phyloP scores from a whole-genome alignment of 179 eudicot genomes.

The Amaranthus tricolor region DNA sequence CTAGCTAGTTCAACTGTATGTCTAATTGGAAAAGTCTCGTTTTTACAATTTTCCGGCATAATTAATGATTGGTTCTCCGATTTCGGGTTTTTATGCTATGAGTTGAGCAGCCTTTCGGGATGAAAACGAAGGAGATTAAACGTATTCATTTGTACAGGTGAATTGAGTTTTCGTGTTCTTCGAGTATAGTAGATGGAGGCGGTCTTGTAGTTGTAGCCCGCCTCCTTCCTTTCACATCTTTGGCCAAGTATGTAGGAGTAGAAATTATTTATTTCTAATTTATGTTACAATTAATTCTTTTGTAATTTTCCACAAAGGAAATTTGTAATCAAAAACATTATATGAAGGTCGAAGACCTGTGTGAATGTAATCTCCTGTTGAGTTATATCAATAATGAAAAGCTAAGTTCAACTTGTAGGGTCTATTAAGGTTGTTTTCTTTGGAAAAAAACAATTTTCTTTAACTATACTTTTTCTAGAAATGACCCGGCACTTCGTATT shows the following conservation, averaged over 20 bases:
- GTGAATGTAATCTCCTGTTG: constrained; percentile 12
- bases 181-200: neutral
- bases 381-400: neutral
- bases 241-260: neutral
- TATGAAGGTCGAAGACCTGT: constrained; percentile 6
- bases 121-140: neutral
- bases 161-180: neutral
- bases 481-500: no score
- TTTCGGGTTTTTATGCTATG: neutral
- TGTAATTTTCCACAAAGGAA: constrained; percentile 6
- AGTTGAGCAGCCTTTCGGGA: constrained; percentile 1
- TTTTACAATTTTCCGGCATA: neutral
- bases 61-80: neutral
- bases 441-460: no score
- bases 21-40: neutral
- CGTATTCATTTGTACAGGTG: constrained; percentile 17
- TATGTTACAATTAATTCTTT: neutral
- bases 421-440: no score
- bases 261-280: neutral
- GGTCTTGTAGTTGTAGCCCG: neutral
- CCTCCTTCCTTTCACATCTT: neutral
- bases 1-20: neutral
- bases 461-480: no score
- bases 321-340: constrained; percentile 9
- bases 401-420: neutral